Base-by-base conservation (phyloP, 106 monocot species). In the Allium cepa region DNA sequence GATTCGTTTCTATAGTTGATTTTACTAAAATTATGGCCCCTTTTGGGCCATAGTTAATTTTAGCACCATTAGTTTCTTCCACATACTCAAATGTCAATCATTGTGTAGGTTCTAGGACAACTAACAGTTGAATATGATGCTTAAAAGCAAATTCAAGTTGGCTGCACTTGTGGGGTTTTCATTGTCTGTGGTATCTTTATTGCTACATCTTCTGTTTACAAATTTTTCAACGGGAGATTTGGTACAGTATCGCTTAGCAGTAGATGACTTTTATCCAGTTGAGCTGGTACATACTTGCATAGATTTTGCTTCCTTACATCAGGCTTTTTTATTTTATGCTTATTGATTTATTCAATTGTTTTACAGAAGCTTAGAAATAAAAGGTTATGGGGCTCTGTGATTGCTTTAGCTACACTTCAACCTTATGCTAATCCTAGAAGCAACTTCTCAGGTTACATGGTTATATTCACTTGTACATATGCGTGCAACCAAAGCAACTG, bases 361-460 rank as follows among this genome's bases (percentile, higher is more conserved):
- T 72, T 70, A 10, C 84, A 88, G 92, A 78, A 72, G 60, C 53
- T 62, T 47, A 16, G 70, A 10, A 63, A 71, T 56, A 65, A 59
- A 65, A 83, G 71, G 69, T 73, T 93, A 62, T 93, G 92, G 88
- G 92, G 92, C 46, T 56, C 88, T 27, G 75, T 85, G 78, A 67
- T 50, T 13, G 75, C 80, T 47, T 76, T 93, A 62, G 92, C 85
- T 50, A 53, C 59, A 13, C 68, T 93, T 47, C 83, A 85, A 48
- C 92, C 92, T 62, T 79, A 77, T 75, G 82, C 88, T 49, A 75
- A 71, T 61, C 85, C 88, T 27, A 80, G 88, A 70, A 75, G 51
- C 18, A 46, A 46, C 49, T 82, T 82, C 53, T 76, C 78, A 65
- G 85, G 92, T 92, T 85, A 63, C 36, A 36, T 36, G 36, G 36